Base-by-base conservation (phyloP, 345 rosid species). In the Boechera retrofracta region DNA sequence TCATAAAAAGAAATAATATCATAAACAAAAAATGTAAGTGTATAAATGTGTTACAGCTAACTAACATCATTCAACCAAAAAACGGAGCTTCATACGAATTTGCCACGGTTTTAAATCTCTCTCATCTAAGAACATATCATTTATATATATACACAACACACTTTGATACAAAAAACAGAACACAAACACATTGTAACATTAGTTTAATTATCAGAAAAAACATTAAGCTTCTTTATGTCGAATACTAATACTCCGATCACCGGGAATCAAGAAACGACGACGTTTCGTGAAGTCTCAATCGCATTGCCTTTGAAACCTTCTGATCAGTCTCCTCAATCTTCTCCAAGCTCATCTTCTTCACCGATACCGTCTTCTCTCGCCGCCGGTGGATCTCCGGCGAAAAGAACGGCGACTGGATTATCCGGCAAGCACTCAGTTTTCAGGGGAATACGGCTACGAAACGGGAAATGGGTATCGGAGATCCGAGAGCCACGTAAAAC, bases 401-500 rank as follows among this genome's bases (percentile, higher is more conserved):
- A 38, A 53, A 60, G 7, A 49, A 63, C 65, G 7, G 11, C 58
- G 32, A 75, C 75, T n/a, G 69, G 72, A 1, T 49, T 71, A 64
- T 71, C 79, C 42, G 82, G 89, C 3, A 80, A 84, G 59, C 87
- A 84, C 7, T 78, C 90, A 2, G 16, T 2, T 5, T 91, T 78
- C 75, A 74, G 85, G 13, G 96, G 97, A 5, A 82, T 93, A 35
- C 75, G 98, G 51, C 69, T 80, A 45, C 79, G 98, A 71, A 89
- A 90, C 29, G 93, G 98, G 9, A 83, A 88, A 86, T 85, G 91
- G 90, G 96, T 90, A 1, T 90, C 96, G 3, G 96, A 90, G 84
- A 87, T 88, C 61, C 80, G 96, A 32, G 90, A 88, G 84, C 96
- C 96, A 26, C 88, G 90, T 66, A 88, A 88, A 64, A 79, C 90